Percentiles rank a stretch among this genome's conserved stretches.
Conservation (phyloP, 2,329 filamentous ascomycete species). For the Xylaria sp. region DNA sequence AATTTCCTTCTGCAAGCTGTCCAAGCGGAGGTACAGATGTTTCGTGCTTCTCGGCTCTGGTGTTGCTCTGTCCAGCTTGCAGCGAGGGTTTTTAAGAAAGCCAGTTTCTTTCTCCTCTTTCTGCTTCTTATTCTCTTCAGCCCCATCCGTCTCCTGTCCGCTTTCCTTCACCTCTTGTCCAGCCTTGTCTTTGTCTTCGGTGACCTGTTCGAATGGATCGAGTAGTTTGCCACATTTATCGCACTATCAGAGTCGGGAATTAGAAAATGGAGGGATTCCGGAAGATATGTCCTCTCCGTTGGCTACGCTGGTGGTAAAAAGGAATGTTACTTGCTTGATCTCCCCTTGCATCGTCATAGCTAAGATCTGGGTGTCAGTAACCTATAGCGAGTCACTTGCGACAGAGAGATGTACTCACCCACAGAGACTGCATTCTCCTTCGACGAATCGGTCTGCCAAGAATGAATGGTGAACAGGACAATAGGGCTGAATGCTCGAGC, state of each 20-base stretch:
- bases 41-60: constrained; percentile 85
- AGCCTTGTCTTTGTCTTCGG: constrained; percentile 47
- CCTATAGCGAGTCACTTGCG: background rate
- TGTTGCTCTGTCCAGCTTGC: constrained; percentile 87
- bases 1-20: constrained; percentile 81
- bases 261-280: background rate
- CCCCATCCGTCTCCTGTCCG: background rate
- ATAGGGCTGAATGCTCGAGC: constrained; percentile 88
- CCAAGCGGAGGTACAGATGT: constrained; percentile 88
- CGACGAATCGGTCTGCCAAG: constrained; percentile 79
- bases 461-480: constrained; percentile 82
- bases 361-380: constrained; percentile 1
- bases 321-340: constrained; percentile 35
- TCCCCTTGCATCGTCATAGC: constrained; percentile 62
- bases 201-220: constrained; percentile 70
- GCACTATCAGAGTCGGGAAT: constrained; percentile 53
- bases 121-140: constrained; percentile 31
- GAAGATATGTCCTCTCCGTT: background rate
- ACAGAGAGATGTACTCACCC: constrained; percentile 56
- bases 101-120: constrained; percentile 49
- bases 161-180: constrained; percentile 23
- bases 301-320: background rate
- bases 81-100: constrained; percentile 60
- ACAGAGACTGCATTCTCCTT: constrained; percentile 60
- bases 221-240: constrained; percentile 78